Base-by-base conservation (phyloP, 331 rosid genomes). In the Pyrus hybrid region DNA sequence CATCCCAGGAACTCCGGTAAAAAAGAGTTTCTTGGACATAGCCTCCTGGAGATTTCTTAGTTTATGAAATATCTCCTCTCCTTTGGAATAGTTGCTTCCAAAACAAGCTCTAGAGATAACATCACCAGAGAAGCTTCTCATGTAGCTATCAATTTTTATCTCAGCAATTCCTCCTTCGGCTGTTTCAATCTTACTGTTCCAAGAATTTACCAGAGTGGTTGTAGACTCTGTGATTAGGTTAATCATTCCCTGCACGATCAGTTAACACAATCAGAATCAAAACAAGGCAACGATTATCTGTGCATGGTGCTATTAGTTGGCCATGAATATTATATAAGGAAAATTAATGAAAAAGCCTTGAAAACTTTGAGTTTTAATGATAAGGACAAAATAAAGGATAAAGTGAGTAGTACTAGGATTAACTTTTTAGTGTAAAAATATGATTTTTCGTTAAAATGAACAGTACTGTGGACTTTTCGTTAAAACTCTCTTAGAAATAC, bases 21-120 rank as follows among this genome's bases (percentile, higher is more conserved):
- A 23, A 23, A 68, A 75, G 25, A n/a, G 0, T 21, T 69, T 75
- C 70, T 56, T 68, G 32, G 63, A 32, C 79, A 80, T 70, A 2
- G 25, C 51, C 47, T 51, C 41, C 63, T 75, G 41, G 56, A 80
- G 77, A 20, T 7, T 45, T 22, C 68, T 28, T 10, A 80, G 37
- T 72, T 75, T 80, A 4, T 51, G 47, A 63, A 75, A 80, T 18
- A 80, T 75, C 4, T 69, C 54, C 35, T 68, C 62, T 16, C 77
- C 77, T 53, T 68, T 21, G 54, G 77, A 12, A 41, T 68, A 80
- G 35, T 56, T 69, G 76, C 83, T 75, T 4, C 83, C 83, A 37
- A 80, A 80, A 41, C 80, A 80, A 53, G 80, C 83, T 45, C 67
- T 75, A 11, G 83, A 74, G 33, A 80, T 80, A 51, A 70, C 83